Percentiles rank a stretch among this genome's conserved stretches.
Conservation (phyloP, 73 alveolate genomes). For the Paramecium sonneborni region DNA sequence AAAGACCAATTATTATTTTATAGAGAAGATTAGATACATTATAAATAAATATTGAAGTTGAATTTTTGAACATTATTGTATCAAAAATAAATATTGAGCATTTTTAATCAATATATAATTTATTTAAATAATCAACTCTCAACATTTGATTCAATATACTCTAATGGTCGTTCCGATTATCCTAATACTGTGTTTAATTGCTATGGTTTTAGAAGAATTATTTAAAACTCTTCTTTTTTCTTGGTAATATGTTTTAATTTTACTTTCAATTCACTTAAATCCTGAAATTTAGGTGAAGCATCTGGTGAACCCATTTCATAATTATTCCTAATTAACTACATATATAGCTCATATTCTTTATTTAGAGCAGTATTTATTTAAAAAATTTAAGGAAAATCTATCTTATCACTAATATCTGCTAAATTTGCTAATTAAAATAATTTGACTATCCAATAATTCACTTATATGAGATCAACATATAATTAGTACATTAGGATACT, state of each 20-base stretch:
- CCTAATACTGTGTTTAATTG: not conserved
- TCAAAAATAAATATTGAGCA: not conserved
- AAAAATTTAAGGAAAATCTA: not conserved
- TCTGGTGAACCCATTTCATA: not conserved
- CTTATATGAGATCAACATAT: not conserved
- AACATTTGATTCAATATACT: not conserved
- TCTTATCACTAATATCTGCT: not conserved
- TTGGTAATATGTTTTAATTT: not conserved
- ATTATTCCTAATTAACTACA: not conserved
- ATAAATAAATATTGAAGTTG: too few species aligned
- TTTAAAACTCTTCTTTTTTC: not conserved
- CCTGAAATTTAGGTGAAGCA: not conserved
- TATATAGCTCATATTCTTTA: not conserved
- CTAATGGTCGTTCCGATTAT: constrained; percentile 8
- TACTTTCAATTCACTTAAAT: not conserved
- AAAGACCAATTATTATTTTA: too few species aligned
- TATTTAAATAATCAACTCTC: not conserved
- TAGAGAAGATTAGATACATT: too few species aligned
- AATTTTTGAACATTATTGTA: too few species aligned
- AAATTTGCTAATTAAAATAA: not conserved
- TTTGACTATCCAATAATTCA: not conserved
- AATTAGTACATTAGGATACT: not conserved
- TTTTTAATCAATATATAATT: not conserved
- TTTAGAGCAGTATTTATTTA: not conserved
- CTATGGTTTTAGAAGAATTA: not conserved